phyloP scores from a whole-genome alignment of 805 yeast genomes.

The Yarrowia keelungensis region DNA sequence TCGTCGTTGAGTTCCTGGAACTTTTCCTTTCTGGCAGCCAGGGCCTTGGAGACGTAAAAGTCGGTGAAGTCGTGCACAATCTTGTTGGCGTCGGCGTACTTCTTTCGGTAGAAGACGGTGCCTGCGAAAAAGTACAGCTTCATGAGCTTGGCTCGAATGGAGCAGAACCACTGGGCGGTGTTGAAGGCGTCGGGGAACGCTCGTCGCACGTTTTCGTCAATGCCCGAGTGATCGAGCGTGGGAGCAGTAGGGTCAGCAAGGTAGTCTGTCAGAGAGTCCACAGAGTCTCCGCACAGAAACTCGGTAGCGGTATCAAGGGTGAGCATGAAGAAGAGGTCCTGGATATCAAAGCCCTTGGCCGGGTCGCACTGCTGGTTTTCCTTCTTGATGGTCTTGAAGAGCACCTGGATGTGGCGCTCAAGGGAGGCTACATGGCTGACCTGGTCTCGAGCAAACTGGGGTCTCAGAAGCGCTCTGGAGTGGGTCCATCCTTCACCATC shows the following conservation, averaged over 20 bases:
- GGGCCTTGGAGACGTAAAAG: constrained; percentile 53
- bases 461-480: constrained; percentile 50
- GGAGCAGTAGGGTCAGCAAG: constrained; percentile 40
- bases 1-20: constrained; percentile 43
- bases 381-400: constrained; percentile 36
- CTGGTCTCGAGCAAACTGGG: constrained; percentile 50
- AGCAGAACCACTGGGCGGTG: constrained; percentile 41
- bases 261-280: constrained; percentile 43
- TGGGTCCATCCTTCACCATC: constrained; percentile 51
- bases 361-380: not conserved
- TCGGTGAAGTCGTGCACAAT: constrained; percentile 51
- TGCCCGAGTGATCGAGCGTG: constrained; percentile 11
- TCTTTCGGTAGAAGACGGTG: constrained; percentile 40
- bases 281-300: constrained; percentile 49
- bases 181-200: constrained; percentile 43
- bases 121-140: constrained; percentile 40
- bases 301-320: constrained; percentile 51
- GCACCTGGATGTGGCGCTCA: constrained; percentile 45
- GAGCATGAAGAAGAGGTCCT: constrained; percentile 46
- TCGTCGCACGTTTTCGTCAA: constrained; percentile 42
- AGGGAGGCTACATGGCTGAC: constrained; percentile 46
- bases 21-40: constrained; percentile 42
- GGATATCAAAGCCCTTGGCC: constrained; percentile 45
- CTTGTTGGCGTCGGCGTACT: constrained; percentile 50
- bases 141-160: constrained; percentile 43